These are phyloP conservation scores for Colletotrichum euphorbiae DNA, from an alignment of 2,329 filamentous ascomycete species.

Conservation along the genomic window DNA sequence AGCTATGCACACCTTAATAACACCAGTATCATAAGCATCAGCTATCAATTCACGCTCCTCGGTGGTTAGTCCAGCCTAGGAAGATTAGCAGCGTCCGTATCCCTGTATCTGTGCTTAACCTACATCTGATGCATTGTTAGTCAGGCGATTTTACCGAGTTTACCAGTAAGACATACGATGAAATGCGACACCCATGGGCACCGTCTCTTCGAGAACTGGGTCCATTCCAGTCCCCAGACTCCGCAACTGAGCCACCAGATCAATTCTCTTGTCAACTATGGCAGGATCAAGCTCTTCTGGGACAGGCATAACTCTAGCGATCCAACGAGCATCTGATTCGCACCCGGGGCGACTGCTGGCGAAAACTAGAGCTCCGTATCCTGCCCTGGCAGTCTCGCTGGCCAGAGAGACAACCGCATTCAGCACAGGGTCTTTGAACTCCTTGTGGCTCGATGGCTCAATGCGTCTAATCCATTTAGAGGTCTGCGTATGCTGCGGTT, in stretches of 20 bases:
- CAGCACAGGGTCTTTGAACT: slow-evolving; percentile 72
- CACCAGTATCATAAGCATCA: slow-evolving; percentile 75
- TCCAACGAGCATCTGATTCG: slow-evolving; percentile 75
- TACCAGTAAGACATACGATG: slow-evolving; percentile 66
- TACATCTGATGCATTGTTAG: slow-evolving; percentile 50
- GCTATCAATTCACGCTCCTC: slow-evolving; percentile 81
- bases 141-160: not conserved
- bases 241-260: slow-evolving; percentile 74
- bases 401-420: slow-evolving; percentile 79
- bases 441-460: slow-evolving; percentile 66
- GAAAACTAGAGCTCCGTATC: slow-evolving; percentile 79
- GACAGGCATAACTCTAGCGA: slow-evolving; percentile 74
- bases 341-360: slow-evolving; percentile 76
- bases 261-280: slow-evolving; percentile 68
- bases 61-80: slow-evolving; percentile 74
- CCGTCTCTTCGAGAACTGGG: slow-evolving; percentile 70
- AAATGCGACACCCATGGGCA: slow-evolving; percentile 77
- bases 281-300: slow-evolving; percentile 57
- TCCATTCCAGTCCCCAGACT: slow-evolving; percentile 76
- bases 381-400: slow-evolving; percentile 74
- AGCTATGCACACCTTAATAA: slow-evolving; percentile 77
- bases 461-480: slow-evolving; percentile 61
- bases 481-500: slow-evolving; percentile 49
- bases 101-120: slow-evolving; percentile 19
- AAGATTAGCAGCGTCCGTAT: slow-evolving; percentile 41